Evolutionary conservation across 148 eudicot genomes (phyloP), one percentile per base, ranked within the genome.

Genomic region (Silene conica): DNA sequence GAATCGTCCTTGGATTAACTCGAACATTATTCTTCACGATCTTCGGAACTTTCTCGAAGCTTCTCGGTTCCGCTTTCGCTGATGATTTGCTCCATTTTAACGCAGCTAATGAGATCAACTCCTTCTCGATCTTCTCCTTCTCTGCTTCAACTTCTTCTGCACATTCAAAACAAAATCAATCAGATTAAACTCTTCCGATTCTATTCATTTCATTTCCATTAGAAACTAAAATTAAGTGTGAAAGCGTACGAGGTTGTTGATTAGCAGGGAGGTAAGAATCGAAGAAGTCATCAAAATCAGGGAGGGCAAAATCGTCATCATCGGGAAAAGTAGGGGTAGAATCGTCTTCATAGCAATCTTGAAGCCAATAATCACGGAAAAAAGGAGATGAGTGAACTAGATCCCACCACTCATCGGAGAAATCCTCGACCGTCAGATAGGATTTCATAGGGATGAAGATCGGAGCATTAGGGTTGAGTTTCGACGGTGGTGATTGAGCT

Each of bases 341-440:
- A 60, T 19, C 26, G 52, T 86, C 79, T 18, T 78, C 48, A 68
- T 85, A 90, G 76, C 90, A 84, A 31, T 93, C 93, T 4, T 68
- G 84, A 23, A 93, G 93, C 98, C 98, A 93, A 85, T 89, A 90
- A 70, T 93, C 96, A 18, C 93, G 94, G 77, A 90, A 93, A 75
- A 75, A 87, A 34, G 98, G 90, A 8, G 90, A 90, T 5, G 94
- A 90, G 58, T 84, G 86, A 23, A 93, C 89, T 6, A 93, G 92
- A 10, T 76, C 82, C 92, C 92, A 93, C 98, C 98, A 93, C 78
- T 90, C 76, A 8, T 80, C 84, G 70, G 98, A 93, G 82, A 89
- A 93, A 73, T 93, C 98, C 72, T 93, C 96, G 55, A 93, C 89
- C 54, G 83, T 79, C 7, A 75, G 83, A 64, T 89, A 90, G 6